Base-by-base conservation (phyloP, 257 asterid species). In the Coffea eugenioides region DNA sequence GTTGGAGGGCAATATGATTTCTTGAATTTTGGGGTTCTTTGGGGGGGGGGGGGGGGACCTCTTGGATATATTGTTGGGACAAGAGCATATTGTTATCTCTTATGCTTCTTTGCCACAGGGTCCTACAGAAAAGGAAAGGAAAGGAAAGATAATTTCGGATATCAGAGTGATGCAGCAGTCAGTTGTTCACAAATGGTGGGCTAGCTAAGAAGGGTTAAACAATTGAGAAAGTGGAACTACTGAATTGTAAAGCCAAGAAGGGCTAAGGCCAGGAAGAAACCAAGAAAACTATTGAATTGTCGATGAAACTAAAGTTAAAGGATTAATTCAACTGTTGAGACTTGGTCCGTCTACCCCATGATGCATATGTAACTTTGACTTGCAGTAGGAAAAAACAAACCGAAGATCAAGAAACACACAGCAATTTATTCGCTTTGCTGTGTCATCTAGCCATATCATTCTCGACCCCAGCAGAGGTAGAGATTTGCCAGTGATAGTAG, bases 11-110 rank as follows among this genome's bases (percentile, higher is more conserved):
- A 36, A 77, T 57, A 36, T 61, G 75, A 69, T 77, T 77, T 43
- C 77, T 83, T 59, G 64, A 62, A 46, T 56, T 39, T 39, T 39
- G 43, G 65, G 80, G 3, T 56, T 56, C 11, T 49, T 5, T 49
- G 56, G 69, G 80, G 16, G 56, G 15, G 41, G 43, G n/a, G n/a
- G 23, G 43, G 78, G 80, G 83, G 79, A 80, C 83, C 81, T 45
- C 75, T 73, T 82, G 78, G 64, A 41, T 62, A 2, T 56, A 62
- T 59, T 70, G 66, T n/a, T 72, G 67, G 49, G 62, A 64, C 14
- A 76, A 62, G 46, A 76, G 45, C 34, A 31, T 31, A 31, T 27
- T 21, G 36, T 13, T 36, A 68, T 12, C 13, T 7, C 16, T 34
- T 67, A 34, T 34, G 71, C 48, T 56, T 73, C 41, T 52, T 31